Evolutionary conservation across 257 asterid genomes (phyloP).

Genomic region (Solanum chaucha): DNA sequence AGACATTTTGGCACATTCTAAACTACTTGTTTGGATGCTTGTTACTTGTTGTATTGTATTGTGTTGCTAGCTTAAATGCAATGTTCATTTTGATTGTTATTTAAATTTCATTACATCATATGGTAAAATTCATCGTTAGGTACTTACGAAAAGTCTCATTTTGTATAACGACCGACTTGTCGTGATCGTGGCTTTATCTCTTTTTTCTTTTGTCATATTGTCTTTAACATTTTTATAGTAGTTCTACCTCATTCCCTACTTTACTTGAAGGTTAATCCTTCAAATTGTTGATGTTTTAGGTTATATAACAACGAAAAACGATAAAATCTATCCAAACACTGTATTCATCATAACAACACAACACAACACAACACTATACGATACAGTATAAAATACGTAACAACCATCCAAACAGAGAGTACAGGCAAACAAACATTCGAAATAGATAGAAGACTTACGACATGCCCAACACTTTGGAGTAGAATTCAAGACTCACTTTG

Average conservation of each 20-base stretch:
- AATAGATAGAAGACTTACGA: constrained; percentile 47
- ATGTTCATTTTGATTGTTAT: neutral
- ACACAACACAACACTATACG: neutral
- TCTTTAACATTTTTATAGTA: too few relatives aligned
- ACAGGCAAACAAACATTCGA: neutral
- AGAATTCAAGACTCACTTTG: constrained; percentile 86
- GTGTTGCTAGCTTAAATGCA: neutral
- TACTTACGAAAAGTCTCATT: neutral
- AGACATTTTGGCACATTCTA: too few relatives aligned
- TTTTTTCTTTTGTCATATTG: neutral
- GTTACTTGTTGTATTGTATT: neutral
- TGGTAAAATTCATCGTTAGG: too few relatives aligned
- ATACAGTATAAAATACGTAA: neutral
- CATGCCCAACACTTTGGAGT: constrained; percentile 89
- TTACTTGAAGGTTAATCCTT: neutral
- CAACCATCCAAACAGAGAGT: neutral
- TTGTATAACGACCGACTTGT: neutral
- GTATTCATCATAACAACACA: neutral
- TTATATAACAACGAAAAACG: too few relatives aligned
- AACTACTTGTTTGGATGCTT: neutral
- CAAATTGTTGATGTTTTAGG: neutral
- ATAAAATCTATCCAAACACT: neutral
- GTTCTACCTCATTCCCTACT: neutral
- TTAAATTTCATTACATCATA: too few relatives aligned
- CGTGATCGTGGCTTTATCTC: rapidly evolving